Percentiles rank a stretch among this genome's conserved stretches.
Conservation (phyloP, 352 stramenopile genomes). For the Pythium brassicae region DNA sequence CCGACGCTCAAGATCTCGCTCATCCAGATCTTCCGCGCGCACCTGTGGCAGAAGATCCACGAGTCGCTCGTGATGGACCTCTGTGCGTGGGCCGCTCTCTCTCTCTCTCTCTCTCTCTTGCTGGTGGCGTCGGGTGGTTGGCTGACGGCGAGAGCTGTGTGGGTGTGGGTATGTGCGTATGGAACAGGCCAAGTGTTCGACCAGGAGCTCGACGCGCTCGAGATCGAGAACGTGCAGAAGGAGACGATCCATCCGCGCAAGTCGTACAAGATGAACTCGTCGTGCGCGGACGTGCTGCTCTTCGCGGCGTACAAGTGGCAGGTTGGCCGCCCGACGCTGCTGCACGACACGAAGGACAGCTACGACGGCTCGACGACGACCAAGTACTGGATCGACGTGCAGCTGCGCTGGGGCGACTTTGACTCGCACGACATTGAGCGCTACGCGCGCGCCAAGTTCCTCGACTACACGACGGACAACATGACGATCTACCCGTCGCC, state of each 20-base stretch:
- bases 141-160: conserved; percentile 1
- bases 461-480: conserved; percentile 99
- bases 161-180: not conserved
- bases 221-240: conserved; percentile 99
- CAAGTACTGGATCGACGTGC: conserved; percentile 99
- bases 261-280: conserved; percentile 99
- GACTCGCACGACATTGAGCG: conserved; percentile 99
- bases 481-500: conserved; percentile 99
- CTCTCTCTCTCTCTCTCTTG: too few relatives aligned
- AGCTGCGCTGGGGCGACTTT: conserved; percentile 99
- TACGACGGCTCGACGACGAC: conserved; percentile 94
- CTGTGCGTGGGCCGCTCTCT: too few relatives aligned
- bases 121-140: too few relatives aligned
- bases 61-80: conserved; percentile 98
- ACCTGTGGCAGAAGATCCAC: conserved; percentile 99
- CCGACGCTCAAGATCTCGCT: conserved; percentile 99
- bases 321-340: conserved; percentile 71
- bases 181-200: conserved; percentile 97
- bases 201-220: conserved; percentile 98
- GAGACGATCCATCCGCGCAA: conserved; percentile 99
- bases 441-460: conserved; percentile 98
- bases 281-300: conserved; percentile 98
- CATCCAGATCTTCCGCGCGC: conserved; percentile 96
- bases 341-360: conserved; percentile 95
- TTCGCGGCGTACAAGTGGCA: conserved; percentile 99